These are phyloP conservation scores for Neonectria neomacrospora DNA, from an alignment of 2,329 filamentous ascomycete genomes.

Conservation along the genomic window DNA sequence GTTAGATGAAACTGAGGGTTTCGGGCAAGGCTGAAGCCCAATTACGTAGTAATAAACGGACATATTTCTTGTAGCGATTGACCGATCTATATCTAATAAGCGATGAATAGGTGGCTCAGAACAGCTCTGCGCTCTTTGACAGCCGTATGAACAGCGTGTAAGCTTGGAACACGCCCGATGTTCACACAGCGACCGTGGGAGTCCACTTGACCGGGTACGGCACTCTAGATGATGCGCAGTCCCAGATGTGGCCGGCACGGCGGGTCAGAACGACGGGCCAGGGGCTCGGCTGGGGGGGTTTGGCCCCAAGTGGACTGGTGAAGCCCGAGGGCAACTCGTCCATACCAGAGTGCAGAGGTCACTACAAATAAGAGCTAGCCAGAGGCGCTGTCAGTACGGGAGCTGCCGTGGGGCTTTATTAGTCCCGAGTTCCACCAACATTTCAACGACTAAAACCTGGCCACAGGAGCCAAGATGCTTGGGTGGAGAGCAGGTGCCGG, in stretches of 20 bases:
- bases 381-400: slow-evolving; percentile 11
- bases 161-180: background rate
- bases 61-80: background rate
- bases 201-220: background rate
- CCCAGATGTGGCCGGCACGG: slow-evolving; percentile 1
- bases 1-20: slow-evolving; percentile 1
- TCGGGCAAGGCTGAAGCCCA: background rate
- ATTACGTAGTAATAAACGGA: background rate
- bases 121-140: background rate
- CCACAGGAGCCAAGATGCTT: slow-evolving; percentile 21
- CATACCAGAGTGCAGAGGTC: background rate
- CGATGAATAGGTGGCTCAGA: background rate
- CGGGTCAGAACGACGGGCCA: background rate
- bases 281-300: slow-evolving; percentile 1
- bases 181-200: background rate
- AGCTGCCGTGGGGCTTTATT: slow-evolving; percentile 17
- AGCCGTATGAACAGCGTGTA: background rate
- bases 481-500: slow-evolving; percentile 33
- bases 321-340: background rate
- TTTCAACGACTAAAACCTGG: slow-evolving; percentile 6
- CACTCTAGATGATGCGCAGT: background rate
- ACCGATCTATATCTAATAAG: background rate
- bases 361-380: background rate
- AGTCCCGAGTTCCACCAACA: slow-evolving; percentile 2
- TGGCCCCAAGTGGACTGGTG: slow-evolving; percentile 5